Evolutionary conservation across 2,329 filamentous ascomycete species (phyloP).

Genomic region (Ophiostoma fasciatum): DNA sequence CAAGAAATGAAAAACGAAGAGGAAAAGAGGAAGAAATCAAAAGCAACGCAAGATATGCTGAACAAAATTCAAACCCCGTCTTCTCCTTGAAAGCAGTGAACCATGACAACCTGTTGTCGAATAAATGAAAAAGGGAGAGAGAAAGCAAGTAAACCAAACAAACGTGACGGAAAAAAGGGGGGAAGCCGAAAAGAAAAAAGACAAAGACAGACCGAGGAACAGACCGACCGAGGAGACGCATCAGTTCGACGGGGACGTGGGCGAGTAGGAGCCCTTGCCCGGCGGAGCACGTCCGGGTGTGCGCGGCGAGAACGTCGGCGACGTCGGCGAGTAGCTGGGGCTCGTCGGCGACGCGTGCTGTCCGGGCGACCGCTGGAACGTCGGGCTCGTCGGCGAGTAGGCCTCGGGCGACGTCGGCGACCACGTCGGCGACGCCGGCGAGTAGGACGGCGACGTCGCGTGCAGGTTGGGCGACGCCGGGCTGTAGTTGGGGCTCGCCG

Average conservation of each 20-base stretch:
- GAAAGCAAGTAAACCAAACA: background rate
- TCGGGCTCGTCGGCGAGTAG: constrained; percentile 49
- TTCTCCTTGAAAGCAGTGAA: too few species aligned
- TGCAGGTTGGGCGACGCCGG: constrained; percentile 48
- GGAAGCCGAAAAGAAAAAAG: constrained; percentile 4
- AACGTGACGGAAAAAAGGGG: background rate
- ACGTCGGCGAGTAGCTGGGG: constrained; percentile 56
- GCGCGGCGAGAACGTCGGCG: constrained; percentile 30
- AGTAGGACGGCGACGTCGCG: constrained; percentile 45
- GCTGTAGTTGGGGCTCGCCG: constrained; percentile 56
- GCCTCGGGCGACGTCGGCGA: constrained; percentile 57
- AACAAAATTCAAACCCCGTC: background rate
- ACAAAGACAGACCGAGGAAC: too few species aligned
- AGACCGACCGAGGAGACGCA: too few species aligned
- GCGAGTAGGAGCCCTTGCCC: constrained; percentile 25
- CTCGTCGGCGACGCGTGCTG: constrained; percentile 48
- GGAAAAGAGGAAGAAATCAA: background rate
- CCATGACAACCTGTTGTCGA: constrained; percentile 8
- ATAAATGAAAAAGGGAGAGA: background rate
- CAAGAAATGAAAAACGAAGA: background rate
- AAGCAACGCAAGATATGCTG: background rate
- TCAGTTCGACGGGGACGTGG: constrained; percentile 24
- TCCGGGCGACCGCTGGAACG: constrained; percentile 40
- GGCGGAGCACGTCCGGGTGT: constrained; percentile 23
- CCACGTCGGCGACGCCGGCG: constrained; percentile 60